Percentiles rank a stretch among this genome's conserved stretches.
These are phyloP conservation scores for Dianthus caryophyllus DNA, from an alignment of 148 eudicot species.

Conservation along the genomic window DNA sequence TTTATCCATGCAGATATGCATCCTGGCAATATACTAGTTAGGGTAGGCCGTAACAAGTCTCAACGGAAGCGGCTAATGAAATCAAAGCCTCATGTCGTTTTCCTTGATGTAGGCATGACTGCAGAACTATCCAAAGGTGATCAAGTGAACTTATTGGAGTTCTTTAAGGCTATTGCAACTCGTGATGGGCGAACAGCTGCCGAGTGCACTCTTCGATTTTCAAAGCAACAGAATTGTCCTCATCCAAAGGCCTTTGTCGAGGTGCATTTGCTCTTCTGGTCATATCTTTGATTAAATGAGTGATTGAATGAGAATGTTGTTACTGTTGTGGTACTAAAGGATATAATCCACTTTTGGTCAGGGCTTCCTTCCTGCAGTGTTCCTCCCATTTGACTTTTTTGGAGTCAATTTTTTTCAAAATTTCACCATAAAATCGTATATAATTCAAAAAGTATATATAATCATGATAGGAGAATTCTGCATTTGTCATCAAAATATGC, in stretches of 20 bases:
- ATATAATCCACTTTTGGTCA: neutral
- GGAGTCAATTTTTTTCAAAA: too few species aligned
- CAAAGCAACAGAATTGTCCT: constrained; percentile 38
- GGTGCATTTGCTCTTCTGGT: constrained; percentile 12
- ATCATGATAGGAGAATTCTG: too few species aligned
- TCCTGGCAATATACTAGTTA: constrained; percentile 48
- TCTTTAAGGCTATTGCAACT: constrained; percentile 36
- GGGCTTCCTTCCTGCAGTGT: too few species aligned
- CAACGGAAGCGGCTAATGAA: constrained; percentile 25
- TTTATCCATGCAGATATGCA: constrained; percentile 44
- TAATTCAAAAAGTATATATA: too few species aligned
- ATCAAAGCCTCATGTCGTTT: constrained; percentile 42
- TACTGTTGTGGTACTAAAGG: neutral
- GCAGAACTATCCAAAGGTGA: constrained; percentile 39
- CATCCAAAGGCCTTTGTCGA: constrained; percentile 34
- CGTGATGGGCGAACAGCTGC: constrained; percentile 42
- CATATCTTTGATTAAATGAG: neutral
- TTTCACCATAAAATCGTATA: too few species aligned
- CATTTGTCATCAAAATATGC: too few species aligned
- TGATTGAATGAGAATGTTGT: neutral
- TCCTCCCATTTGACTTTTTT: too few species aligned
- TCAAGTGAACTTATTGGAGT: constrained; percentile 29
- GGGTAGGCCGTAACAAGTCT: constrained; percentile 30
- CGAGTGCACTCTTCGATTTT: constrained; percentile 32
- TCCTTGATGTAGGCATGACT: constrained; percentile 46